phyloP scores from a whole-genome alignment of 768 basidiomycete species.

The Hemileccinum rubropunctum region DNA sequence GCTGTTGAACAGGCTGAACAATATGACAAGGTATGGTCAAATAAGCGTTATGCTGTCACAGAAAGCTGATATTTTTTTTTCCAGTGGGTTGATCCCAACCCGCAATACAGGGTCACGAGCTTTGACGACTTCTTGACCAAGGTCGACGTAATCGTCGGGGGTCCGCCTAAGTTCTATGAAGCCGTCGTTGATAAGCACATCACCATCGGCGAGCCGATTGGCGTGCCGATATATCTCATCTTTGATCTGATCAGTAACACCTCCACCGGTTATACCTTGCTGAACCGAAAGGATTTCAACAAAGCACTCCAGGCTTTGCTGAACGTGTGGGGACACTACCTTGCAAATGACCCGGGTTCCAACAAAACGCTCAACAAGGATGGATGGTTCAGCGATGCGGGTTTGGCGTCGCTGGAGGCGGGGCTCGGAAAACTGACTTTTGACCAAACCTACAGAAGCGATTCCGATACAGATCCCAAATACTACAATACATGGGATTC shows the following conservation, averaged over 20 bases:
- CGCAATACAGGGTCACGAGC: not conserved
- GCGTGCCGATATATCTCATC: not conserved
- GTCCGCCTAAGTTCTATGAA: constrained; percentile 1
- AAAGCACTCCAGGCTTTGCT: not conserved
- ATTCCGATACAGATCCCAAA: not conserved
- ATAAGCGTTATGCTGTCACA: too few relatives aligned
- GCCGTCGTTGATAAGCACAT: not conserved
- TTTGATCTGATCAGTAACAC: constrained; percentile 1
- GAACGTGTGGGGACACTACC: not conserved
- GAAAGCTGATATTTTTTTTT: not conserved
- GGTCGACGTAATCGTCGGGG: not conserved
- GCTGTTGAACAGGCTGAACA: too few relatives aligned
- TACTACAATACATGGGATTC: constrained; percentile 41
- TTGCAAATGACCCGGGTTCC: not conserved
- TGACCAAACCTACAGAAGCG: not conserved
- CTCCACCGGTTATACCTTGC: not conserved
- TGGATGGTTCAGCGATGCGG: not conserved
- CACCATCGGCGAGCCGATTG: not conserved
- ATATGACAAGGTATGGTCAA: not conserved
- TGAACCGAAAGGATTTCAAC: not conserved
- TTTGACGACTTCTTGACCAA: not conserved
- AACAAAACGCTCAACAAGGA: not conserved
- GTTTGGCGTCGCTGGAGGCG: not conserved
- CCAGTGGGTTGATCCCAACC: too few relatives aligned
- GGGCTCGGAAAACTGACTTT: not conserved